phyloP scores from a whole-genome alignment of 139 green algal genomes.

The Tetradesmus lagerheimii region DNA sequence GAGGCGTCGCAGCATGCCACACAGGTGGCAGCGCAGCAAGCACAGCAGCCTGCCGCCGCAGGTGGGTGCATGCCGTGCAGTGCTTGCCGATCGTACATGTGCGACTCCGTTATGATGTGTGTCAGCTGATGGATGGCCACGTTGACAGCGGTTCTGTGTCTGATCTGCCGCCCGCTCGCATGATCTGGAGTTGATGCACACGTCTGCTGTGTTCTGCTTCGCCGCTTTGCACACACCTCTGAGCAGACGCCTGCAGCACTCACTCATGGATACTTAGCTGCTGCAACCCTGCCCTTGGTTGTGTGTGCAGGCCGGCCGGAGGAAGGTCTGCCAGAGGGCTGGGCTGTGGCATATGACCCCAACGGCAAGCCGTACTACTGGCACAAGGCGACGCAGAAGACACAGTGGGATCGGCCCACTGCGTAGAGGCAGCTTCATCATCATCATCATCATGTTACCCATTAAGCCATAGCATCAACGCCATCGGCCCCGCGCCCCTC shows the following conservation, averaged over 20 bases:
- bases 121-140: no score
- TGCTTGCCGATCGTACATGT: neutral
- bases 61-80: neutral
- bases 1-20: constrained; percentile 48
- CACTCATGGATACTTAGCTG: no score
- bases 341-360: constrained; percentile 75
- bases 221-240: no score
- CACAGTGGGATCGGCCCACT: constrained; percentile 79
- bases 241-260: neutral
- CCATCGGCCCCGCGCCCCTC: no score
- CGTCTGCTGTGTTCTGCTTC: no score
- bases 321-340: constrained; percentile 72
- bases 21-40: neutral
- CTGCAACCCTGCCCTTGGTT: no score
- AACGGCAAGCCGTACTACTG: constrained; percentile 78
- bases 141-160: no score
- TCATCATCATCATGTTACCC: no score
- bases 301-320: neutral
- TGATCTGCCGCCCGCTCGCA: no score
- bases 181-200: no score
- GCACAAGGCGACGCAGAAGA: constrained; percentile 81
- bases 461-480: no score
- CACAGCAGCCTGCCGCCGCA: constrained; percentile 6
- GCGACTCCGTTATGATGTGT: no score
- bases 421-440: neutral